These are phyloP conservation scores for Elsinoe batatas DNA, from an alignment of 2,329 filamentous ascomycete genomes.

Conservation along the genomic window DNA sequence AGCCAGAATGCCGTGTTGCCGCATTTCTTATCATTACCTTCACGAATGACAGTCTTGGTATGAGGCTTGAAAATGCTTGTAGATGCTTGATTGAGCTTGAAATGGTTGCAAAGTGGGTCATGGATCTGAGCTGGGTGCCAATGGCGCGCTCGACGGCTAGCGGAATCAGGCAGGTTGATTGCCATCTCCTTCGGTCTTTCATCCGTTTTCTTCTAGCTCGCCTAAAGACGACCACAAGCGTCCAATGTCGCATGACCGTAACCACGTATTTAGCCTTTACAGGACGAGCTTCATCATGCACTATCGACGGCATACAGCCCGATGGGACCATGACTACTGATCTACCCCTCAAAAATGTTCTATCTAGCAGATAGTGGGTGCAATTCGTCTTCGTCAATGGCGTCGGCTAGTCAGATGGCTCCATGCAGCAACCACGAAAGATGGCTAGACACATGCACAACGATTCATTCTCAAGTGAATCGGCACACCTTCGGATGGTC, in stretches of 20 bases:
- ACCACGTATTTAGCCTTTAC: no score
- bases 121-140: not conserved
- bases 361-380: not conserved
- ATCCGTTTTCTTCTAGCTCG: not conserved
- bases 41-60: slow-evolving; percentile 5
- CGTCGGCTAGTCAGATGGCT: not conserved
- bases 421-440: not conserved
- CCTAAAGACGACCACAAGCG: not conserved
- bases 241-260: no score
- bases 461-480: not conserved
- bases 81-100: slow-evolving; percentile 2
- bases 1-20: not conserved
- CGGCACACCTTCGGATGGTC: not conserved
- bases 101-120: not conserved
- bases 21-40: not conserved
- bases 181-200: not conserved
- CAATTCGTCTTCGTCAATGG: not conserved
- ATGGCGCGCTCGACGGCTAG: not conserved
- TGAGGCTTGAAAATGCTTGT: slow-evolving; percentile 3
- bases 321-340: not conserved
- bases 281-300: not conserved
- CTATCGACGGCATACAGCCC: not conserved
- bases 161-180: slow-evolving; percentile 12
- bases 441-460: not conserved
- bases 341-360: not conserved